phyloP scores from a whole-genome alignment of 2,329 filamentous ascomycete genomes.

The Colletotrichum caudatum region DNA sequence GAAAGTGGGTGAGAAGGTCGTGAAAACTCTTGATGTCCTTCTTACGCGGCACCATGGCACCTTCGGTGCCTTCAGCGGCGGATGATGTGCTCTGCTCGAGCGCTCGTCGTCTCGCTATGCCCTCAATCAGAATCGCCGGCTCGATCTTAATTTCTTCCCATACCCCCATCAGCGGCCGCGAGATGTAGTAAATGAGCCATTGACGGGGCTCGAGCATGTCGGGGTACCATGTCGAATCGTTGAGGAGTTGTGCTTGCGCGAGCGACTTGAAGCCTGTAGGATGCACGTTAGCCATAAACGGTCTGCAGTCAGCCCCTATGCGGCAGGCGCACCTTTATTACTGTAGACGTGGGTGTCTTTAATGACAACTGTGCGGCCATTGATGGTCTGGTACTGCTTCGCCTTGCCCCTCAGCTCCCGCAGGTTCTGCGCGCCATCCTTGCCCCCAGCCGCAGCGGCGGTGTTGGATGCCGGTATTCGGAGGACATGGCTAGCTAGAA shows the following conservation, averaged over 20 bases:
- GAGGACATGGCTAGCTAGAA: slow-evolving; percentile 95
- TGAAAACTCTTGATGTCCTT: slow-evolving; percentile 93
- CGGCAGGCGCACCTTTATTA: slow-evolving; percentile 80
- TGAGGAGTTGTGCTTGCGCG: slow-evolving; percentile 87
- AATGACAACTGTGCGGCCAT: slow-evolving; percentile 91
- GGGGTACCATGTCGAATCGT: slow-evolving; percentile 88
- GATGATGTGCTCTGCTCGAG: slow-evolving; percentile 53
- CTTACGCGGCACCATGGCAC: slow-evolving; percentile 71
- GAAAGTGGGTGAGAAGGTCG: slow-evolving; percentile 90
- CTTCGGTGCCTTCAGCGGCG: slow-evolving; percentile 57
- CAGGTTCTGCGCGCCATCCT: slow-evolving; percentile 72
- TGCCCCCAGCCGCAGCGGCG: slow-evolving; percentile 63
- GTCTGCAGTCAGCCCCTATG: neutral
- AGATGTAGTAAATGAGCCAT: slow-evolving; percentile 98
- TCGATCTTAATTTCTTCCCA: slow-evolving; percentile 82
- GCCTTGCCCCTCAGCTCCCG: slow-evolving; percentile 93
- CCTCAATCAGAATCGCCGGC: slow-evolving; percentile 70
- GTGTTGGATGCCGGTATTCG: slow-evolving; percentile 72
- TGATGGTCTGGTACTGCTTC: slow-evolving; percentile 92
- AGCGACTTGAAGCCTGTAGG: slow-evolving; percentile 85
- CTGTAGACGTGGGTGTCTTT: slow-evolving; percentile 95
- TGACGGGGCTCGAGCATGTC: slow-evolving; percentile 89
- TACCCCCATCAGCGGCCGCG: slow-evolving; percentile 84
- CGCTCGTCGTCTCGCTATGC: slow-evolving; percentile 54
- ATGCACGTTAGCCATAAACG: slow-evolving; percentile 19